Evolutionary conservation across 805 yeast species (phyloP), one percentile per base, ranked within the genome.

Genomic region (Ogataea sp.): DNA sequence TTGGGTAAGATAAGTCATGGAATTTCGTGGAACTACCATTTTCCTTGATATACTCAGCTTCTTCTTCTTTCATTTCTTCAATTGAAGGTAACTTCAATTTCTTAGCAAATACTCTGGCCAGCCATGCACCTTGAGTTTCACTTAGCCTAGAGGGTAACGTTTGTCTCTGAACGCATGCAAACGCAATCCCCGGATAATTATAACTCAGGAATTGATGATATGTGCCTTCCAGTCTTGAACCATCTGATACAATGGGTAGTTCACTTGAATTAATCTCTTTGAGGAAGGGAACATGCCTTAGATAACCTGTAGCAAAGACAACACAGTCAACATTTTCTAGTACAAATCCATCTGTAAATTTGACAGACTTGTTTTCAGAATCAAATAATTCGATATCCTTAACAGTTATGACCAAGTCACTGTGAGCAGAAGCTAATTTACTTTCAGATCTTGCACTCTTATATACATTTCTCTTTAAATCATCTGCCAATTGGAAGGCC

Each of bases 231-330:
- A 77, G 67, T 27, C 73, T 65, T 13, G 50, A 53, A 1, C 81
- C 80, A 38, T 62, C 56, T 1, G 78, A 65, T 24, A 71, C 59
- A 21, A 71, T 41, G 2, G 67, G 70, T 36, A 45, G 41, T 1
- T 42, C 46, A 13, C 51, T 44, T 10, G 43, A 35, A 40, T 50
- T 51, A 15, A 56, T 39, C 9, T 49, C 42, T 17, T 66, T 59
- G 38, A 83, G 56, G 47, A 70, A 80, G 9, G 90, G 88, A 40
- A 70, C 68, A 17, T 76, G 71, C 47, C 75, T 75, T 37, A 73
- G 62, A 55, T 79, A 83, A 0, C 93, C 93, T 0, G 93, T 83
- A 14, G 82, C 82, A 53, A 78, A 80, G n/a, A 83, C 60, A 14
- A 83, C 58, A 23, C 54, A 55, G 38, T 79, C 84, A 26, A 81